Conservation (phyloP, 2,329 filamentous ascomycete species). For the Fusarium aywerte region DNA sequence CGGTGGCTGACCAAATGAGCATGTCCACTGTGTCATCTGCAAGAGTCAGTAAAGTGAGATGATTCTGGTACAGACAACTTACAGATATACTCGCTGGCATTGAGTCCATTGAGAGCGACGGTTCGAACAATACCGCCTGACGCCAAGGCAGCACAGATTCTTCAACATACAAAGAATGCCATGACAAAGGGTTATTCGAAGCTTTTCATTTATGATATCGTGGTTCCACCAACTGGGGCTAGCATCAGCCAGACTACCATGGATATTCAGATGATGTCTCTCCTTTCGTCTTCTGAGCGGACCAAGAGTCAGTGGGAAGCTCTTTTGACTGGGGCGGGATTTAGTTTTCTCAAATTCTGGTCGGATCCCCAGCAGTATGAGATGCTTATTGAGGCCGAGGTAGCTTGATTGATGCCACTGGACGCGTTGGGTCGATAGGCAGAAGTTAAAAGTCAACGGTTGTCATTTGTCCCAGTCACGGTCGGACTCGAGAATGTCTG, state of each 20-base stretch:
- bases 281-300: constrained; percentile 42
- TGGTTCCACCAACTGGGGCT: constrained; percentile 25
- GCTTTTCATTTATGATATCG: constrained; percentile 39
- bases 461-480: too few relatives aligned
- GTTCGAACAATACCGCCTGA: constrained; percentile 50
- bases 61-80: accelerated
- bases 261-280: constrained; percentile 47
- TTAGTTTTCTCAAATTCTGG: constrained; percentile 33
- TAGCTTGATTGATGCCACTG: neutral
- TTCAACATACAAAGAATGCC: constrained; percentile 24
- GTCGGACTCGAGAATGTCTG: too few relatives aligned
- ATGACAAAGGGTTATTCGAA: constrained; percentile 45
- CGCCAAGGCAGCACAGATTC: constrained; percentile 48
- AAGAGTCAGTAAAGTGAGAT: neutral
- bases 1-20: constrained; percentile 34
- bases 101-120: constrained; percentile 14
- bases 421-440: too few relatives aligned
- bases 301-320: constrained; percentile 34
- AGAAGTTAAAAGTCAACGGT: too few relatives aligned
- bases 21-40: constrained; percentile 25
- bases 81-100: constrained; percentile 28
- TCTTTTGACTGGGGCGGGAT: constrained; percentile 12
- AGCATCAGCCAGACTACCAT: constrained; percentile 41
- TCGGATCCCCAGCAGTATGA: constrained; percentile 42
- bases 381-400: constrained; percentile 36